phyloP scores from a whole-genome alignment of 2,329 filamentous ascomycete species.

The Xylariaceae sp. region DNA sequence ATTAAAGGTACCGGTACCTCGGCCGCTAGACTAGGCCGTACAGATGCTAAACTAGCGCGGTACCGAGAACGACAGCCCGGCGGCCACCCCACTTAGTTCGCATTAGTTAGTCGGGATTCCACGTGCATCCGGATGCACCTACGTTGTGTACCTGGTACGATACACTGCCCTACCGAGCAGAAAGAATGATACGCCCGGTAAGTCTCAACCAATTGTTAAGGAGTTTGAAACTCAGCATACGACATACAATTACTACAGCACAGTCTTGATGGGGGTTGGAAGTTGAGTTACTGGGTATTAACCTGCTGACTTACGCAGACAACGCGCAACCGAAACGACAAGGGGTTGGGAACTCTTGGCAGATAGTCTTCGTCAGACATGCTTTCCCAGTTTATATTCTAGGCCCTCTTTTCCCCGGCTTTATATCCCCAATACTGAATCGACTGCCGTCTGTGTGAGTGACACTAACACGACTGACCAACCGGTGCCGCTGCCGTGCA shows the following conservation, averaged over 20 bases:
- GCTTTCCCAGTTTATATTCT: not conserved
- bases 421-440: not conserved
- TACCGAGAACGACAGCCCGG: not conserved
- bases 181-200: no score
- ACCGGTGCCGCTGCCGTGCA: conserved; percentile 18
- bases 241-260: no score
- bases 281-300: no score
- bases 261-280: no score
- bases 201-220: no score
- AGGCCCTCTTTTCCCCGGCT: not conserved
- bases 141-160: not conserved
- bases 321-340: no score
- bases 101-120: not conserved
- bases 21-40: not conserved
- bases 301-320: no score
- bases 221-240: no score
- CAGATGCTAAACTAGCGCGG: no score
- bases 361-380: no score
- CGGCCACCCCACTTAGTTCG: not conserved
- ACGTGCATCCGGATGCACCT: not conserved
- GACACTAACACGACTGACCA: conserved; percentile 15
- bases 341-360: no score
- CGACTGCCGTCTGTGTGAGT: conserved; percentile 1
- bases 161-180: not conserved
- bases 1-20: not conserved